Base-by-base conservation (phyloP, 208 protist genomes). In the Leishmania tarentolae region DNA sequence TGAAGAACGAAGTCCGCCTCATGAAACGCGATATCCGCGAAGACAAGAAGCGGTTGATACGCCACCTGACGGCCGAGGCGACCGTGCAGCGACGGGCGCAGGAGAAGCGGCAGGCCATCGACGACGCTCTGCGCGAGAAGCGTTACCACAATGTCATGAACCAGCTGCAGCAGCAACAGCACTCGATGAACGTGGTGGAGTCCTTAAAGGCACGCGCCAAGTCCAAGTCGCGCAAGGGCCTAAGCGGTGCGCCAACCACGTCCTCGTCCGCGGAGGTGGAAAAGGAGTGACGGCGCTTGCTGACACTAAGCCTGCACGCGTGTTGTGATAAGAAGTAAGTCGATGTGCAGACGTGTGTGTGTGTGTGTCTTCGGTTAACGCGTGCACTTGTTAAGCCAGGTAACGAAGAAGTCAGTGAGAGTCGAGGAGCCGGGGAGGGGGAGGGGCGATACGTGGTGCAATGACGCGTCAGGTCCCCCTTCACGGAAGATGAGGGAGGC, bases 121-220 rank as follows among this genome's bases (percentile, higher is more conserved):
- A 77, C 52, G 92, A 93, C 42, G 79, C 84, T 74, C 66, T 90
- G 82, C 86, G 92, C 7, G 87, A 93, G 83, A 78, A 80, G 80
- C 83, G 90, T 50, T 94, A 92, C 78, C 85, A 87, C 74, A 88
- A 92, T 75, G 75, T 97, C 50, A 90, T 97, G 85, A 86, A 87
- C n/a, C 85, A 94, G 84, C 87, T 97, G 78, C 94, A 97, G 86
- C 78, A 87, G 69, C 94, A 97, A 78, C 94, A 97, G 82, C 92
- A 96, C 83, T 86, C 92, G 35, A 97, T 97, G 94, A 97, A 97
- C 74, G 93, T 89, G 6, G 94, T 95, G 7, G 94, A 97, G 78
- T 89, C 90, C 59, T 73, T 93, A 37, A 92, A 94, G 85, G 76
- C 80, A 42, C 92, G 90, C 84, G 91, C 91, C 24, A 88, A 90